Evolutionary conservation across 2,329 filamentous ascomycete genomes (phyloP), one percentile per base, ranked within the genome.

Genomic region (Allantophomopsis cytisporea): DNA sequence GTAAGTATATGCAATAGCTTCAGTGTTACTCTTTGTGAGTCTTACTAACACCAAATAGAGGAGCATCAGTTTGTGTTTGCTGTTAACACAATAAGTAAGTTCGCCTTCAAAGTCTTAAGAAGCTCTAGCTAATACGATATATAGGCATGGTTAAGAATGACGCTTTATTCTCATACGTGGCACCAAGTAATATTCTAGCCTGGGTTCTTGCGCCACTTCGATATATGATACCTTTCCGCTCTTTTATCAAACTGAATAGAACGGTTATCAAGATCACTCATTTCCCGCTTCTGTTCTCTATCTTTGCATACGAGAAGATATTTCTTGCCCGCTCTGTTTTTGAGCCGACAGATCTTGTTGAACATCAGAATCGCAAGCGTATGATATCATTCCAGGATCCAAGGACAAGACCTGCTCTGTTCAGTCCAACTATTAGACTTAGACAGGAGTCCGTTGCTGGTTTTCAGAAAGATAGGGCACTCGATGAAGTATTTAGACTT

Each of bases 21-120:
- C 23, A 28, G 10, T 28, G 7, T 10, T 28, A 28, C 18, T 4
- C 23, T 8, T 6, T 10, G 8, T 28, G 7, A 8, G 23, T 12
- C 23, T 28, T 28, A 10, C 23, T 28, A 28, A 28, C 23, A 28
- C 10, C 23, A 8, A 10, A 28, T 28, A 28, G 23, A 28, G 56
- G 89, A 95, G 60, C 88, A 95, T 45, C 76, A 80, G 66, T 95
- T 94, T 55, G 62, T 95, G 2, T 95, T 96, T 54, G 89, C 89
- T 0, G 87, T 96, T 57, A 96, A 95, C 55, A 93, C 89, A 4
- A 94, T 95, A 37, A 93, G 86, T 28, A 28, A 28, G 23, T 28
- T 28, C 23, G 3, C 11, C n/a, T n/a, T n/a, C n/a, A n/a, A 12
- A 6, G 23, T 28, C 23, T 28, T 12, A 3, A 6, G 23, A 5